Conservation (phyloP, 768 basidiomycete species). For the Russula griseocarnosa region DNA sequence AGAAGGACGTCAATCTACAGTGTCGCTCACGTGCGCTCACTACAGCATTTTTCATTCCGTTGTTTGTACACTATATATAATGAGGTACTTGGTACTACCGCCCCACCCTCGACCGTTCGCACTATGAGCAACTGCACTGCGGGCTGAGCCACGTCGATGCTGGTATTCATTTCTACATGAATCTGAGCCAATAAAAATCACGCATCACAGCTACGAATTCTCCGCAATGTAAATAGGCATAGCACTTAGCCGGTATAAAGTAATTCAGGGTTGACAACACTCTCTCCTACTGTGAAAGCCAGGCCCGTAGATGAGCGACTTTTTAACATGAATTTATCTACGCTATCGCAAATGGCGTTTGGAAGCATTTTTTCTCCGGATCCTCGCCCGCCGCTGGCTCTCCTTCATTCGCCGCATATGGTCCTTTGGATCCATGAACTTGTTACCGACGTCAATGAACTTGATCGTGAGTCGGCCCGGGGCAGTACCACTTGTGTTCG, state of each 20-base stretch:
- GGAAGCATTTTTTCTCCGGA: conserved; percentile 34
- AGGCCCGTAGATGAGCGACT: neutral
- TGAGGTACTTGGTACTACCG: too few relatives aligned
- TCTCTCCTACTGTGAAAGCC: neutral
- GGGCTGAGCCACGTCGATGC: too few relatives aligned
- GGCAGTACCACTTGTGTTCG: conserved; percentile 23
- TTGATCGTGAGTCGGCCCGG: conserved; percentile 52
- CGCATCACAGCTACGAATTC: too few relatives aligned
- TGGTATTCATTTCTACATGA: too few relatives aligned
- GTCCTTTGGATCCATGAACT: conserved; percentile 59
- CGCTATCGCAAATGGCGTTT: conserved; percentile 1
- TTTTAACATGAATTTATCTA: conserved; percentile 1
- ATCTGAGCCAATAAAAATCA: too few relatives aligned
- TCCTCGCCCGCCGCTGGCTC: conserved; percentile 45
- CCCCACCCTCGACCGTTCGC: too few relatives aligned
- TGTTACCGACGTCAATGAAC: conserved; percentile 71
- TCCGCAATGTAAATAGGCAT: neutral
- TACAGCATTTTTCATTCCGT: too few relatives aligned
- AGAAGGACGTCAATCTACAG: too few relatives aligned
- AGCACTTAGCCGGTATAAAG: neutral
- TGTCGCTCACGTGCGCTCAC: too few relatives aligned
- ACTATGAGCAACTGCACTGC: too few relatives aligned
- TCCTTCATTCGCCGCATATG: conserved; percentile 47
- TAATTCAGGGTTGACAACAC: neutral
- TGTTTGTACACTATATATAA: too few relatives aligned